A percentile compares a stretch with the other conserved stretches of the same genome.
phyloP scores from a whole-genome alignment of 176 grass and related monocot species.

The Dactylis glomerata region DNA sequence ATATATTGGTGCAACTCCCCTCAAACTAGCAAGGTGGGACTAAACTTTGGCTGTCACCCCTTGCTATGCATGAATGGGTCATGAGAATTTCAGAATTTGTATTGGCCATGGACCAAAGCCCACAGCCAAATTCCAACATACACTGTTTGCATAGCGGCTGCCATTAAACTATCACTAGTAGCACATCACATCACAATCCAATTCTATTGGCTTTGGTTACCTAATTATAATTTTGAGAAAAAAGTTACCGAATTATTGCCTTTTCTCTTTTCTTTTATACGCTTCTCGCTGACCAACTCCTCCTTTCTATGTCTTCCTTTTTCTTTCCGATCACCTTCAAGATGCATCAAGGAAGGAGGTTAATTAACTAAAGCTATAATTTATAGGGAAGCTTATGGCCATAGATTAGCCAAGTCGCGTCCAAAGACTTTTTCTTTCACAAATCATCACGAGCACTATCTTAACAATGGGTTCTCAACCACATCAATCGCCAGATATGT shows the following conservation, averaged over 20 bases:
- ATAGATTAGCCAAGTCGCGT: constrained; percentile 31
- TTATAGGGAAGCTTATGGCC: constrained; percentile 20
- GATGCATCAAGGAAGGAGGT: background rate
- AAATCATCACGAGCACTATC: constrained; percentile 21
- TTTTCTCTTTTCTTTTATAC: background rate
- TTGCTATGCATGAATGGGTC: too few relatives aligned
- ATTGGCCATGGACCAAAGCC: too few relatives aligned
- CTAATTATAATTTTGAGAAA: background rate
- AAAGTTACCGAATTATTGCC: constrained; percentile 6
- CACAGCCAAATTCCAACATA: too few relatives aligned
- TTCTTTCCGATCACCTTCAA: background rate
- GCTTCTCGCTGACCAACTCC: constrained; percentile 23
- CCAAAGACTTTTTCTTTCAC: background rate
- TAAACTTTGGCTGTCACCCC: too few relatives aligned
- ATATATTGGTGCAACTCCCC: too few relatives aligned
- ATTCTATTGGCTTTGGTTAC: constrained; percentile 8
- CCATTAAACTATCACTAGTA: background rate
- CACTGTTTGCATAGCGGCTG: constrained; percentile 33
- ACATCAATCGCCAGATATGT: constrained; percentile 7
- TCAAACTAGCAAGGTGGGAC: too few relatives aligned
- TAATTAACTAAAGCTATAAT: background rate
- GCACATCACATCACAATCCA: background rate
- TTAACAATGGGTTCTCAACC: constrained; percentile 5
- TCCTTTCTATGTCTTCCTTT: background rate
- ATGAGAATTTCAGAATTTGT: too few relatives aligned